Percentiles rank a stretch among this genome's conserved stretches.
These are phyloP conservation scores for Penicillium steckii DNA, from an alignment of 495 filamentous ascomycete genomes.

Conservation along the genomic window DNA sequence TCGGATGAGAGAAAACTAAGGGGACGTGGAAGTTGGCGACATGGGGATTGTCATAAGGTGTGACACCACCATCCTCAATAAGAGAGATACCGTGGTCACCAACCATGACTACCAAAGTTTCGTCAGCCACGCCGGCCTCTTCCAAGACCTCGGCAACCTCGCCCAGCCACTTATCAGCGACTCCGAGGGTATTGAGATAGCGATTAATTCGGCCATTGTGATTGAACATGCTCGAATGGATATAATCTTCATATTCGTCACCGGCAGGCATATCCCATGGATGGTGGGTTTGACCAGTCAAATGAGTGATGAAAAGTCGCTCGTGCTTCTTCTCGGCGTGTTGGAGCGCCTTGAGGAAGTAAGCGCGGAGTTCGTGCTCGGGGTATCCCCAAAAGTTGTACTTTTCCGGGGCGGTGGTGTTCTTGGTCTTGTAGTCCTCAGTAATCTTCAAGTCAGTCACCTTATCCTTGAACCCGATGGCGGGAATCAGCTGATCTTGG, in stretches of 20 bases:
- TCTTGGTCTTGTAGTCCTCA: slow-evolving; percentile 24
- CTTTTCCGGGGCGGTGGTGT: slow-evolving; percentile 19
- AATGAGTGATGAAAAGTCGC: slow-evolving; percentile 40
- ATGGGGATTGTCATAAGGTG: slow-evolving; percentile 41
- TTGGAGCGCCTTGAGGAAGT: slow-evolving; percentile 35
- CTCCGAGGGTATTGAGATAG: slow-evolving; percentile 42
- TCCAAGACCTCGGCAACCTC: slow-evolving; percentile 35
- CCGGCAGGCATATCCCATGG: slow-evolving; percentile 37
- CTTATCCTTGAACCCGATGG: slow-evolving; percentile 33
- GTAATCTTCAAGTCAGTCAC: slow-evolving; percentile 30
- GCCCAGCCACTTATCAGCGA: slow-evolving; percentile 36
- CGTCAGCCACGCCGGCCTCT: slow-evolving; percentile 37
- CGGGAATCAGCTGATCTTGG: slow-evolving; percentile 22
- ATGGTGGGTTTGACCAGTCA: slow-evolving; percentile 44
- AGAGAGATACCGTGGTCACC: slow-evolving; percentile 42
- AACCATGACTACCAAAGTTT: slow-evolving; percentile 42
- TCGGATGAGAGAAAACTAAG: slow-evolving; percentile 39
- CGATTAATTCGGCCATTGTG: slow-evolving; percentile 23
- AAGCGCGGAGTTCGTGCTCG: slow-evolving; percentile 35
- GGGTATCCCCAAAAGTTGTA: slow-evolving; percentile 45
- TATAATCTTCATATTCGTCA: slow-evolving; percentile 28
- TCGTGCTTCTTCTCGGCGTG: slow-evolving; percentile 33
- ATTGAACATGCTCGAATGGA: slow-evolving; percentile 21
- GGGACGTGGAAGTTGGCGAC: slow-evolving; percentile 40
- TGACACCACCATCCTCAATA: slow-evolving; percentile 29